Conservation (phyloP, 1,284 basidiomycete genomes). For the Sporisorium iseilematis-ciliati region DNA sequence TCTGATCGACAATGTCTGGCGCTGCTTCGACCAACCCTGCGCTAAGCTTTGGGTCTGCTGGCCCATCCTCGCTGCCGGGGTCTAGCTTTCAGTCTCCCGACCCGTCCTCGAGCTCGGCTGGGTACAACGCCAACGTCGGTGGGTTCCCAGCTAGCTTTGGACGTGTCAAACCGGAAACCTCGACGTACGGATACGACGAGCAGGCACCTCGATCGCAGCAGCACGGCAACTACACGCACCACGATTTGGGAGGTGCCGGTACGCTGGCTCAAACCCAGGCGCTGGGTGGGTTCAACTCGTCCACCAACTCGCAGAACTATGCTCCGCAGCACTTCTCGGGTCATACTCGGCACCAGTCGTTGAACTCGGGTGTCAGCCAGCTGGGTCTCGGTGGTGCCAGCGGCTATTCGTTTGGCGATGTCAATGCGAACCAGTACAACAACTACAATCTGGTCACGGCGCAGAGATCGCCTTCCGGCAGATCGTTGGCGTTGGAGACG, state of each 20-base stretch:
- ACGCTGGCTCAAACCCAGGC: constrained; percentile 43
- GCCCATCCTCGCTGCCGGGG: constrained; percentile 20
- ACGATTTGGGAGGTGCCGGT: constrained; percentile 34
- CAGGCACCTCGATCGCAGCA: constrained; percentile 53
- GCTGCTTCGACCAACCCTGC: constrained; percentile 48
- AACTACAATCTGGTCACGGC: constrained; percentile 48
- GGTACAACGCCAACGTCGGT: constrained; percentile 26
- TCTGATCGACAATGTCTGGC: constrained; percentile 39
- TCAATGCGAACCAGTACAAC: constrained; percentile 37
- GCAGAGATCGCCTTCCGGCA: constrained; percentile 36
- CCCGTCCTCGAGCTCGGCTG: constrained; percentile 34
- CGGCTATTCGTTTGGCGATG: constrained; percentile 38
- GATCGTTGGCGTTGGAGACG: constrained; percentile 27
- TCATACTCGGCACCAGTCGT: constrained; percentile 44
- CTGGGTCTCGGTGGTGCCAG: constrained; percentile 30
- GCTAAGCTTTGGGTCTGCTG: constrained; percentile 40
- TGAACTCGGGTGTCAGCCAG: constrained; percentile 42
- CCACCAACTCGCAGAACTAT: constrained; percentile 39
- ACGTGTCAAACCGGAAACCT: constrained; percentile 36
- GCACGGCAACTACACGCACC: constrained; percentile 48
- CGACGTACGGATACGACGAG: constrained; percentile 42
- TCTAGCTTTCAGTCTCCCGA: constrained; percentile 45
- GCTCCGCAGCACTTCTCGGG: constrained; percentile 30
- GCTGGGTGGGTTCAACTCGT: constrained; percentile 33
- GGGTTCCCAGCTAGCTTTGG: constrained; percentile 31